phyloP scores from a whole-genome alignment of 345 rosid genomes.

The Citropsis articulata region DNA sequence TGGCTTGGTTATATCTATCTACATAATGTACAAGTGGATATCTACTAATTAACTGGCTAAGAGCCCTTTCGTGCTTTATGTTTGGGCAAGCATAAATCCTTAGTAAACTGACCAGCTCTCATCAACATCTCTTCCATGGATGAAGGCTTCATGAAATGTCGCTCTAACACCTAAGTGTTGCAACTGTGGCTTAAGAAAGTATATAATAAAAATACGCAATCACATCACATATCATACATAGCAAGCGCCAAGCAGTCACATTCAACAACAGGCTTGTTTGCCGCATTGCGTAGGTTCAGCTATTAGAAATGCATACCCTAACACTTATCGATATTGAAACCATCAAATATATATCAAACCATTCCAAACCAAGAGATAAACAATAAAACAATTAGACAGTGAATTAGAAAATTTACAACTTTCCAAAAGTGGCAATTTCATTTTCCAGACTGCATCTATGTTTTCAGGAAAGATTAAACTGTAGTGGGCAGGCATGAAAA shows the following conservation, averaged over 20 bases:
- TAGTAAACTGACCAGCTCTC: not conserved
- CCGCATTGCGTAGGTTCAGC: not conserved
- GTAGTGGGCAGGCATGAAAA: no score
- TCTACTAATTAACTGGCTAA: not conserved
- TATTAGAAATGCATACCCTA: not conserved
- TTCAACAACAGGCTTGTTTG: not conserved
- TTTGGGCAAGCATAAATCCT: not conserved
- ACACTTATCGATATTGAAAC: not conserved
- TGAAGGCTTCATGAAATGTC: not conserved
- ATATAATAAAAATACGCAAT: not conserved
- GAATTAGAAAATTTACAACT: no score
- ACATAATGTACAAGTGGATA: no score
- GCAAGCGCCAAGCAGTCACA: not conserved
- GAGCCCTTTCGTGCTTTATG: not conserved
- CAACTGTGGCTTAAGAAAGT: not conserved
- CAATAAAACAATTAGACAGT: no score
- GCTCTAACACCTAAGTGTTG: not conserved
- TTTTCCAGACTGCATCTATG: no score
- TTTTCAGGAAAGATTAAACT: no score
- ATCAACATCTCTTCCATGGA: not conserved
- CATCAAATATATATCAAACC: not conserved
- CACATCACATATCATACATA: not conserved
- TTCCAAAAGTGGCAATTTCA: no score
- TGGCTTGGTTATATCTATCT: not conserved
- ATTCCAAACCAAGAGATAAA: no score